Base-by-base conservation (phyloP, 2,329 filamentous ascomycete genomes). In the Raffaelea ambrosiae region DNA sequence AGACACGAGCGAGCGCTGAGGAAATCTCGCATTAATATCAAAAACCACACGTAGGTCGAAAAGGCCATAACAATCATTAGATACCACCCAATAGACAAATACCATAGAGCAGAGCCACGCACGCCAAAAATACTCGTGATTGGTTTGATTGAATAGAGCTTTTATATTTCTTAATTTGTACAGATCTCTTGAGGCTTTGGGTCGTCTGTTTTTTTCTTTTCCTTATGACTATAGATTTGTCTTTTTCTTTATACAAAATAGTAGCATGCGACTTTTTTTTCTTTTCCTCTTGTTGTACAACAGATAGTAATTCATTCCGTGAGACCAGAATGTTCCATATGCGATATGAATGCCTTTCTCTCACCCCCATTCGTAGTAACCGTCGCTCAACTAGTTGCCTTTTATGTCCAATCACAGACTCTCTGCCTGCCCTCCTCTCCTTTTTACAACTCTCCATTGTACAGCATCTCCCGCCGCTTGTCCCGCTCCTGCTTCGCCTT, bases 401-500 rank as follows among this genome's bases (percentile, higher is more conserved):
- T 38, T 38, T n/a, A 38, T 38, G 35, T 14, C 8, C 7, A n/a
- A 22, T 13, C 36, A 14, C n/a, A 41, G 18, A 7, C 39, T 18
- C 39, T 22, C 19, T 40, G 8, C 20, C 7, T 16, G 7, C 10
- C 9, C 11, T 42, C 8, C 14, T 10, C 14, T 22, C 16, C 20
- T 42, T n/a, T 19, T 31, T 46, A 56, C 31, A 56, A 33, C 60
- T 76, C 68, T 39, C 75, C 74, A 22, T 65, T 63, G 52, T 73
- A 70, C 45, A 81, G 56, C 69, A 81, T 67, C 38, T 67, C 66
- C 53, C 68, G 69, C 53, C 80, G 69, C 66, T 72, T 74, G 58
- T 65, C 59, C 54, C 74, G 66, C 40, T 83, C 79, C 56, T 76
- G 72, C 49, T 72, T 65, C 13, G 80, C 80, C 59, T 71, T 68